Evolutionary conservation across 2,329 filamentous ascomycete species (phyloP).

Genomic region (Myriangium duriaei): DNA sequence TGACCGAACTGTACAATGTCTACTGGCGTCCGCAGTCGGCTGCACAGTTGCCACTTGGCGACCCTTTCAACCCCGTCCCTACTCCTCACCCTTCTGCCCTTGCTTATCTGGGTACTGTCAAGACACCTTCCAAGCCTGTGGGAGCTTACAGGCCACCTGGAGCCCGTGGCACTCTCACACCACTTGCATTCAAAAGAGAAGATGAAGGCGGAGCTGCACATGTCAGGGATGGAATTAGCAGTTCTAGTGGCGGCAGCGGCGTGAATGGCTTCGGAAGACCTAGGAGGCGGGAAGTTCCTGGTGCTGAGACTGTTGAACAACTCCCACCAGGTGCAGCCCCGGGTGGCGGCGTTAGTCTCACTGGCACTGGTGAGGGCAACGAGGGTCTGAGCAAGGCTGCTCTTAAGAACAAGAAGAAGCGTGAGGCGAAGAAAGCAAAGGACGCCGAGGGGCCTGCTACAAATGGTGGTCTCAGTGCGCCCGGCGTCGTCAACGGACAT

Average conservation of each 20-base stretch:
- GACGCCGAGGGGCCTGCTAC: slow-evolving; percentile 54
- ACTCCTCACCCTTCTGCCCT: slow-evolving; percentile 70
- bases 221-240: slow-evolving; percentile 63
- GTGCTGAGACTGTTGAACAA: slow-evolving; percentile 59
- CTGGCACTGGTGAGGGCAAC: slow-evolving; percentile 51
- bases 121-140: slow-evolving; percentile 93
- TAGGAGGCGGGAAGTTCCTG: slow-evolving; percentile 68
- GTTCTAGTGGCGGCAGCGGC: slow-evolving; percentile 36
- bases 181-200: slow-evolving; percentile 91
- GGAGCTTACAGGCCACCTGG: slow-evolving; percentile 93
- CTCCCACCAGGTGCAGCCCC: slow-evolving; percentile 57
- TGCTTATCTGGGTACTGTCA: slow-evolving; percentile 70
- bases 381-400: slow-evolving; percentile 72
- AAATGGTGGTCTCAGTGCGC: slow-evolving; percentile 27
- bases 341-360: slow-evolving; percentile 52
- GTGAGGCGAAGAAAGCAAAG: slow-evolving; percentile 81
- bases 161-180: slow-evolving; percentile 76
- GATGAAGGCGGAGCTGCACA: slow-evolving; percentile 91
- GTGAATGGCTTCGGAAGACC: slow-evolving; percentile 70
- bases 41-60: slow-evolving; percentile 47
- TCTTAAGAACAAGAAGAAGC: slow-evolving; percentile 97
- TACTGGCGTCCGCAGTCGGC: slow-evolving; percentile 68
- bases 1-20: slow-evolving; percentile 83
- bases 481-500: slow-evolving; percentile 33
- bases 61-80: slow-evolving; percentile 64